A percentile compares a stretch with the other conserved stretches of the same genome.
These are phyloP conservation scores for Plasmodium inui DNA, from an alignment of 169 alveolate species.

Conservation along the genomic window DNA sequence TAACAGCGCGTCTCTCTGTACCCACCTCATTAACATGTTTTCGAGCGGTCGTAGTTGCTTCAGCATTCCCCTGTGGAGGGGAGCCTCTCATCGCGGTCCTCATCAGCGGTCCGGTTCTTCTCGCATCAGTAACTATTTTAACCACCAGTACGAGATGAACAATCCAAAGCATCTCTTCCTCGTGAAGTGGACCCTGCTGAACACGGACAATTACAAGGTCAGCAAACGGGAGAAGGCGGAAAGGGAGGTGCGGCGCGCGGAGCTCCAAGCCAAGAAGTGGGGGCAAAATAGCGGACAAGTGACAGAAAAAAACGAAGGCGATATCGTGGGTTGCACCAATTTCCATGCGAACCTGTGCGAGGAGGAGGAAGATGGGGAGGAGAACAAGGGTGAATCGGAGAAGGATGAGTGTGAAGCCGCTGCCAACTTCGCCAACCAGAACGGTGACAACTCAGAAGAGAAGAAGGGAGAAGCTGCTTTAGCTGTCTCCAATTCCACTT, in stretches of 20 bases:
- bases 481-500: not conserved
- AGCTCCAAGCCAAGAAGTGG: not conserved
- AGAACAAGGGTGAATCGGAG: too few relatives aligned
- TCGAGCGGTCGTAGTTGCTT: constrained; percentile 16
- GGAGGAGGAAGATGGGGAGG: not conserved
- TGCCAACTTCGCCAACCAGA: not conserved
- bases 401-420: too few relatives aligned
- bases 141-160: constrained; percentile 32
- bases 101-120: not conserved
- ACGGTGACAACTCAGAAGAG: not conserved
- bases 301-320: not conserved
- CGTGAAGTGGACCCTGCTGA: constrained; percentile 24
- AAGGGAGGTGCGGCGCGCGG: not conserved
- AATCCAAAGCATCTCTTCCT: constrained; percentile 37
- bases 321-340: not conserved
- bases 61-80: constrained; percentile 7
- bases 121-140: constrained; percentile 19
- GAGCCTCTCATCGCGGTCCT: not conserved
- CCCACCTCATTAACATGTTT: constrained; percentile 30
- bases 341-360: not conserved
- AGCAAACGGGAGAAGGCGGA: constrained; percentile 3
- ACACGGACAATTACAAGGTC: constrained; percentile 38
- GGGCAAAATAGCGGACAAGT: not conserved
- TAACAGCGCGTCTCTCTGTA: constrained; percentile 23
- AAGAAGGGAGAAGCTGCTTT: not conserved